Conservation (phyloP, 2,329 filamentous ascomycete species). For the Colletotrichum shisoi region DNA sequence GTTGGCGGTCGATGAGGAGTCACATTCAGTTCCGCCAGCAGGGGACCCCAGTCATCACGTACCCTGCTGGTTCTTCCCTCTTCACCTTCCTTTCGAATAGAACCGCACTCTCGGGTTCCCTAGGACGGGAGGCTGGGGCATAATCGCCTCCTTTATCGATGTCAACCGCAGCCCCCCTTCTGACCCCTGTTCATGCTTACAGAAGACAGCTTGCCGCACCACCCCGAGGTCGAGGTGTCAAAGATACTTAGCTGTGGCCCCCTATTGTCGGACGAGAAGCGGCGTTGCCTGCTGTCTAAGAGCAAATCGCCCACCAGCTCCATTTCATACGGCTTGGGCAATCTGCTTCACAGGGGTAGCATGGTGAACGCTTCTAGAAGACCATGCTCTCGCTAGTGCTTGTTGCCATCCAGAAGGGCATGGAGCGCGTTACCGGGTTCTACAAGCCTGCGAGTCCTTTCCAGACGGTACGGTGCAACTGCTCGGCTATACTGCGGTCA, state of each 20-base stretch:
- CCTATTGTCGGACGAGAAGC: slow-evolving; percentile 10
- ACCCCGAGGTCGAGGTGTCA: slow-evolving; percentile 23
- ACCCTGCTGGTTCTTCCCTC: slow-evolving; percentile 36
- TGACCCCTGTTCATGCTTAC: slow-evolving; percentile 14
- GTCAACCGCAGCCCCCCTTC: slow-evolving; percentile 3
- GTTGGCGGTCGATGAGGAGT: slow-evolving; percentile 38
- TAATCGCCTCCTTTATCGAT: slow-evolving; percentile 12
- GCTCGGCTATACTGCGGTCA: slow-evolving; percentile 29
- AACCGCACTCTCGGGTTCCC: slow-evolving; percentile 36
- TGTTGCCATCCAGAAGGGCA: background rate
- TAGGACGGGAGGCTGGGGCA: slow-evolving; percentile 34
- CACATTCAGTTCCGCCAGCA: slow-evolving; percentile 30
- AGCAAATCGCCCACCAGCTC: slow-evolving; percentile 3
- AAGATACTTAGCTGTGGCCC: slow-evolving; percentile 20
- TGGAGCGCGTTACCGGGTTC: slow-evolving; percentile 18
- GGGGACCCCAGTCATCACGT: slow-evolving; percentile 23
- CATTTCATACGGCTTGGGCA: slow-evolving; percentile 23
- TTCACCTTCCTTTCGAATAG: slow-evolving; percentile 32
- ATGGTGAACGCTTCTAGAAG: slow-evolving; percentile 38
- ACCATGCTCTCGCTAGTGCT: slow-evolving; percentile 21
- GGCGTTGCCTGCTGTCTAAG: slow-evolving; percentile 26
- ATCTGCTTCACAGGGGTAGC: slow-evolving; percentile 24
- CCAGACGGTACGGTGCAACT: slow-evolving; percentile 1
- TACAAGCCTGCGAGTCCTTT: slow-evolving; percentile 24
- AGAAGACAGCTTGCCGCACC: slow-evolving; percentile 9